Evolutionary conservation across 352 stramenopile species (phyloP), one percentile per base, ranked within the genome.

Genomic region (Globisporangium spinosum): DNA sequence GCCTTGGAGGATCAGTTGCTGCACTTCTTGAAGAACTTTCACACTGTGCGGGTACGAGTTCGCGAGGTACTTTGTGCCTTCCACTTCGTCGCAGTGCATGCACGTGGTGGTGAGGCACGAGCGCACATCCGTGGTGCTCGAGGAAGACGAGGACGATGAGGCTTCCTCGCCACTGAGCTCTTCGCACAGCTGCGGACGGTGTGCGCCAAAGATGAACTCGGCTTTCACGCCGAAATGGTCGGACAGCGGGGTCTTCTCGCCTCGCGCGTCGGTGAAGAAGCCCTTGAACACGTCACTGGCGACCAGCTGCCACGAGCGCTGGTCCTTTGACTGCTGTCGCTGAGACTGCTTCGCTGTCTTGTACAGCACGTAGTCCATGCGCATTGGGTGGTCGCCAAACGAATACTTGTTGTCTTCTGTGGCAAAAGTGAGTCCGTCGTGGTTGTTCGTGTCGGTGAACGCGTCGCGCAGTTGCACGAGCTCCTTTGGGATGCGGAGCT

Each of bases 291-390:
- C 85, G 61, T 85, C 78, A 72, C 86, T 91, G 9, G 69, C 66
- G 17, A 78, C 69, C 34, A 94, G 58, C 12, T 82, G 76, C 86
- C 86, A 94, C 25, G 38, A 49, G 0, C 62, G 49, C 22, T 51
- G 23, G 2, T 70, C 49, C 10, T 54, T 61, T 5, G 29, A 29
- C 29, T 17, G 8, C 29, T 61, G 27, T n/a, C 38, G 54, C n/a
- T 29, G 17, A 32, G 34, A 35, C 29, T 64, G 54, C 53, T 68
- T 69, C 23, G 65, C 29, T 25, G 81, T 72, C 71, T 89, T 88
- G 79, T 92, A 94, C 59, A 94, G 75, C 23, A 94, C 73, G 61
- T 94, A 94, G 65, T 94, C 86, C 86, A 94, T 94, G 23, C 86
- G 81, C 86, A 94, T 94, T 2, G 86, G 86, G 69, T 91, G 79